A percentile compares a stretch with the other conserved stretches of the same genome.
These are phyloP conservation scores for Teunomyces tritomae DNA, from an alignment of 805 yeast species.

Conservation along the genomic window DNA sequence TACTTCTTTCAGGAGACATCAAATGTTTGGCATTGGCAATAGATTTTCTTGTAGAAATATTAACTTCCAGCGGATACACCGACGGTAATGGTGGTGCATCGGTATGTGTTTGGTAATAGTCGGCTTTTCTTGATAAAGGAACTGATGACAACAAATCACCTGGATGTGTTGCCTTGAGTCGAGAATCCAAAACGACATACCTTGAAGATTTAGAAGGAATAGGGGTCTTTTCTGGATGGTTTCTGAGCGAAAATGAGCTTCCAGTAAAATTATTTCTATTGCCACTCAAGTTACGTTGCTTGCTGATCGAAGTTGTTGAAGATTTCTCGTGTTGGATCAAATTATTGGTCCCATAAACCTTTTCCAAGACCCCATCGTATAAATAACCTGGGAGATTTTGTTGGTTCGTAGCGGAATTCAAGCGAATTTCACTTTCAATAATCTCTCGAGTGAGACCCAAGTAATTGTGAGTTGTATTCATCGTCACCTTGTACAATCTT, in stretches of 20 bases:
- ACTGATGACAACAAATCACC: constrained; percentile 84
- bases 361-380: constrained; percentile 52
- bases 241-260: not conserved
- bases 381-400: constrained; percentile 55
- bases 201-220: constrained; percentile 21
- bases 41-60: constrained; percentile 1
- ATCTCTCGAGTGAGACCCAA: constrained; percentile 82
- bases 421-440: constrained; percentile 65
- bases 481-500: constrained; percentile 83
- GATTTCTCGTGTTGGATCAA: not conserved
- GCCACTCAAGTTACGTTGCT: not conserved
- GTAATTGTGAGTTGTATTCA: constrained; percentile 85
- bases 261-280: not conserved
- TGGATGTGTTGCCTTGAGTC: constrained; percentile 61
- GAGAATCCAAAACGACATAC: constrained; percentile 48
- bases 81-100: constrained; percentile 4
- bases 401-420: constrained; percentile 40
- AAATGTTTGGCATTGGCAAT: constrained; percentile 1
- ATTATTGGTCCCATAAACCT: constrained; percentile 20
- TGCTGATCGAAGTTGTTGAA: not conserved
- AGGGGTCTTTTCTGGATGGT: not conserved
- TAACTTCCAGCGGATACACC: constrained; percentile 6
- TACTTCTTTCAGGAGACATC: not conserved
- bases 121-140: constrained; percentile 53
- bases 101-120: constrained; percentile 21